Base-by-base conservation (phyloP, 106 monocot species). In the Platanthera zijinensis region DNA sequence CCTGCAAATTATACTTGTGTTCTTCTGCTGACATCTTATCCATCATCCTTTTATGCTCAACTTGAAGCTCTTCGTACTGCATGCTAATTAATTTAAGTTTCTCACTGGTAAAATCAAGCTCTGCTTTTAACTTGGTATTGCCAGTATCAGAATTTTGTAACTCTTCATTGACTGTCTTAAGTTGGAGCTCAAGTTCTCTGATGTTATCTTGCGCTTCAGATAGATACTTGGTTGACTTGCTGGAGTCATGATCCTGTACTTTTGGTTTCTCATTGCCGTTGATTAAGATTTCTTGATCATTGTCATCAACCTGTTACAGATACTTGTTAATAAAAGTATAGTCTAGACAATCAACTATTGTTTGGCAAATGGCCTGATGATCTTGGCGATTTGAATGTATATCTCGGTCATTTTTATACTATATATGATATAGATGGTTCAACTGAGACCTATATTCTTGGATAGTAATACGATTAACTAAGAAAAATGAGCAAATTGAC, bases 121-220 rank as follows among this genome's bases (percentile, higher is more conserved):
- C 82, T 28, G 75, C 69, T 75, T 84, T 82, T 52, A 90, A 62
- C 30, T 53, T 67, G 8, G 72, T 28, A 79, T 82, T 92, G 52
- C 89, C 92, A 66, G 83, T 80, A 77, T 91, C 94, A 78, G 84
- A 85, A 45, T 71, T 50, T 19, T 82, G 68, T 52, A 90, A 50
- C 74, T 94, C 72, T 63, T 78, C 50, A 57, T 79, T 0, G 68
- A 84, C 68, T 59, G 7, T 57, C 79, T 86, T 82, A 74, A 86
- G 79, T 81, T 90, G 71, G 66, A 76, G 66, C 57, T 86, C 78
- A 15, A 88, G 83, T 57, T 74, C 81, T 83, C 79, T 84, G 14
- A 84, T 80, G 32, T 81, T 86, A 6, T 79, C 81, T 80, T 86
- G 81, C 18, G 77, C 77, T 78, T 85, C 80, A 76, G 76, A 56